Evolutionary conservation across 257 asterid species (phyloP).

Genomic region (Solanum virginianum): DNA sequence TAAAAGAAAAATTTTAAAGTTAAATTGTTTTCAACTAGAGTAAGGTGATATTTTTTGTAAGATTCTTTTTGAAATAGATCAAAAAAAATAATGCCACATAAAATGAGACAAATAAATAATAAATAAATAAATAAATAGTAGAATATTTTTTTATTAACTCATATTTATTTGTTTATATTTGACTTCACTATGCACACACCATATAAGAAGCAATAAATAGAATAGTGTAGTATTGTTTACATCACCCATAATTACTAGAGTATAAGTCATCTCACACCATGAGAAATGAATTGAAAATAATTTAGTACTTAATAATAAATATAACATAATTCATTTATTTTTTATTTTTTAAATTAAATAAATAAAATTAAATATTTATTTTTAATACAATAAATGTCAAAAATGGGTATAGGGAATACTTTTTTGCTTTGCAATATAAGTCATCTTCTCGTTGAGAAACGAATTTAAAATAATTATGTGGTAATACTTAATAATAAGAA

Average conservation of each 20-base stretch:
- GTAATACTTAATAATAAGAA: background rate
- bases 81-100: too few relatives aligned
- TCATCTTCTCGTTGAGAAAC: background rate
- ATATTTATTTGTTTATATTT: too few relatives aligned
- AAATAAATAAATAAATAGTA: background rate
- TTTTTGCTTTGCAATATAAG: too few relatives aligned
- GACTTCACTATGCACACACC: background rate
- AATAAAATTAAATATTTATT: background rate
- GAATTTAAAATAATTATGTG: background rate
- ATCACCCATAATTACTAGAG: background rate
- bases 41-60: too few relatives aligned
- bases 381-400: background rate
- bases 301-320: too few relatives aligned
- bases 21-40: too few relatives aligned
- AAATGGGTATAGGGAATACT: background rate
- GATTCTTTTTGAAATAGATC: too few relatives aligned
- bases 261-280: background rate
- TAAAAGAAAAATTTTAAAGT: too few relatives aligned
- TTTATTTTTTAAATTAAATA: background rate
- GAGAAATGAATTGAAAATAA: background rate
- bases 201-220: background rate
- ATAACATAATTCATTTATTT: background rate
- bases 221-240: too few relatives aligned
- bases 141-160: background rate
- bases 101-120: background rate